Percentiles rank a stretch among this genome's conserved stretches.
Conservation (phyloP, 2,329 filamentous ascomycete species). For the Aspergillus sclerotialis region DNA sequence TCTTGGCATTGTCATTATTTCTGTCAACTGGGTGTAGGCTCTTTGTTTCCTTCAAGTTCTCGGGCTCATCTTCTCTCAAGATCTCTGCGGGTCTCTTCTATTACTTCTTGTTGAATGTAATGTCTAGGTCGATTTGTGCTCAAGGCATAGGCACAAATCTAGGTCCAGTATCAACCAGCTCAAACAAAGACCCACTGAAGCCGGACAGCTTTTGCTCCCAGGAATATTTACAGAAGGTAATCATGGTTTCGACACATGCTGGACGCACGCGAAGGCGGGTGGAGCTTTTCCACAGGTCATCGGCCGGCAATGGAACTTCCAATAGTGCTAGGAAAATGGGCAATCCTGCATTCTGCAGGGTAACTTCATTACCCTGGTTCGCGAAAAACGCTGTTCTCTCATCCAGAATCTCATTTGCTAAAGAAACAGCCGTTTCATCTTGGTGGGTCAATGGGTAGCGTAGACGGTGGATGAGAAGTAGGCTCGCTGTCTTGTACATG, state of each 20-base stretch:
- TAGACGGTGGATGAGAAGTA: constrained; percentile 5
- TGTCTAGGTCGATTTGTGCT: too few species aligned
- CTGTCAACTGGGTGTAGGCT: too few species aligned
- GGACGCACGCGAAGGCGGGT: constrained; percentile 2
- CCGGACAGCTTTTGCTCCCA: constrained; percentile 2
- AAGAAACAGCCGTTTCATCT: not conserved
- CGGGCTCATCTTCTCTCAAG: too few species aligned
- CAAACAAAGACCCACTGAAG: constrained; percentile 1
- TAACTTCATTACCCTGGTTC: not conserved
- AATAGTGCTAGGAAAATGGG: constrained; percentile 3
- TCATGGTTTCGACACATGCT: constrained; percentile 1
- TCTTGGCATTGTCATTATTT: too few species aligned
- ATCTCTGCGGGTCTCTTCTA: too few species aligned
- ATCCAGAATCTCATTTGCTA: constrained; percentile 5
- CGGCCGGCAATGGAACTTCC: constrained; percentile 1
- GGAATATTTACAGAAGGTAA: constrained; percentile 1
- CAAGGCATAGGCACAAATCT: constrained; percentile 1
- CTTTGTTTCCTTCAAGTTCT: too few species aligned
- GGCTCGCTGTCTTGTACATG: constrained; percentile 3
- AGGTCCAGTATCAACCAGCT: constrained; percentile 1
- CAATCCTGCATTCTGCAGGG: constrained; percentile 2
- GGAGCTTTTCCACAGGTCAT: constrained; percentile 2
- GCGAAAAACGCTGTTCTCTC: constrained; percentile 3
- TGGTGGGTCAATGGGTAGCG: constrained; percentile 2
- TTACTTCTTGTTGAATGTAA: too few species aligned